Evolutionary conservation across 225 moss, liverwort and hornwort genomes (phyloP).

Genomic region (Asterella californica): DNA sequence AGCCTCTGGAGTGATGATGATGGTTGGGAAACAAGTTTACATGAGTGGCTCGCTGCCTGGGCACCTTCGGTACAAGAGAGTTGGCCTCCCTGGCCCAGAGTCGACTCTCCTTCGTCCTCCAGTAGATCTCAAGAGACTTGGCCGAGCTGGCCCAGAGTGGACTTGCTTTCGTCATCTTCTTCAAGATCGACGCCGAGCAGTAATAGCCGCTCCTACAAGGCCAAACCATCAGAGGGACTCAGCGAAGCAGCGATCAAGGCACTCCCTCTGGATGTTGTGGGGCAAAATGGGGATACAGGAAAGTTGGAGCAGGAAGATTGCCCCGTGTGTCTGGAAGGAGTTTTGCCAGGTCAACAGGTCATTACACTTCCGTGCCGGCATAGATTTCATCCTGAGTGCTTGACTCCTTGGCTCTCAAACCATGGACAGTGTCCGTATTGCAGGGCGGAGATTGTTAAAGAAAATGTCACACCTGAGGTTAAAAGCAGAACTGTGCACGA

Average conservation of each 20-base stretch:
- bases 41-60: conserved; percentile 87
- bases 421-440: conserved; percentile 92
- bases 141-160: conserved; percentile 9
- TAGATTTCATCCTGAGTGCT: conserved; percentile 85
- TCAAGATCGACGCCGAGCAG: conserved; percentile 24
- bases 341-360: conserved; percentile 66
- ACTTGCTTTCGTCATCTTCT: conserved; percentile 32
- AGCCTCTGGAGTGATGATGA: conserved; percentile 86
- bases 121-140: conserved; percentile 7
- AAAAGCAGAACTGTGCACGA: conserved; percentile 21
- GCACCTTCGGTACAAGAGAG: conserved; percentile 68
- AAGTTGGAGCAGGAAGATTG: conserved; percentile 84
- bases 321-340: conserved; percentile 81
- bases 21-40: conserved; percentile 83
- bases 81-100: conserved; percentile 35
- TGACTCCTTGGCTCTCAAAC: conserved; percentile 79
- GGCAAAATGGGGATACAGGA: conserved; percentile 38
- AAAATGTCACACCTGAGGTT: conserved; percentile 19
- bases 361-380: conserved; percentile 73
- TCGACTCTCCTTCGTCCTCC: not conserved
- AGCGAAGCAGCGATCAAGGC: conserved; percentile 80
- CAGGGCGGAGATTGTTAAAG: conserved; percentile 57
- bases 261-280: conserved; percentile 47
- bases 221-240: conserved; percentile 39
- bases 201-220: conserved; percentile 28